These are phyloP conservation scores for Theileria sp. DNA, from an alignment of 169 alveolate species.

Conservation along the genomic window DNA sequence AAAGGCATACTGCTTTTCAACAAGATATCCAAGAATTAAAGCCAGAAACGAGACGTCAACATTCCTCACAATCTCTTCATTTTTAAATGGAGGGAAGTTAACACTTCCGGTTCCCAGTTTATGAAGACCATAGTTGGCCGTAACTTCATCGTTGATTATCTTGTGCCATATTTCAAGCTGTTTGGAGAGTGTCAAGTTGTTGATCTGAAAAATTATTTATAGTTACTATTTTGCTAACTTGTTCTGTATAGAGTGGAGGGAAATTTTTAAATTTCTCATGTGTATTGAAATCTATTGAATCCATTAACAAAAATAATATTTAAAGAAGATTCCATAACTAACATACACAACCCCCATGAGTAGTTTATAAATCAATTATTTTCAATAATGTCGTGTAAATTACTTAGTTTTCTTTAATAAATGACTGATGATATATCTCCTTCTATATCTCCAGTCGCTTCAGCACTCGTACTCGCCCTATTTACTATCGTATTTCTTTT, in stretches of 20 bases:
- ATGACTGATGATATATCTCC: slow-evolving; percentile 1
- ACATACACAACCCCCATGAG: slow-evolving; percentile 16
- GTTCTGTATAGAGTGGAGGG: slow-evolving; percentile 69
- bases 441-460: slow-evolving; percentile 24
- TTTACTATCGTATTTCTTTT: slow-evolving; percentile 15
- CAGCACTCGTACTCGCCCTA: slow-evolving; percentile 22
- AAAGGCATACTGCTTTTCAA: slow-evolving; percentile 48
- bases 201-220: slow-evolving; percentile 45
- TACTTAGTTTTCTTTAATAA: not conserved
- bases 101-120: slow-evolving; percentile 14
- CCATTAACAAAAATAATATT: not conserved
- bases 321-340: not conserved
- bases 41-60: slow-evolving; percentile 39
- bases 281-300: slow-evolving; percentile 8
- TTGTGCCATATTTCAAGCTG: slow-evolving; percentile 62
- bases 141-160: slow-evolving; percentile 10
- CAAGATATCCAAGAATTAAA: slow-evolving; percentile 48
- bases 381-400: not conserved
- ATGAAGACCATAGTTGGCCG: not conserved
- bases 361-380: not conserved
- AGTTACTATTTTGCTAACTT: slow-evolving; percentile 25
- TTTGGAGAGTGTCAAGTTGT: slow-evolving; percentile 48
- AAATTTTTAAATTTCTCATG: slow-evolving; percentile 28
- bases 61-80: slow-evolving; percentile 28
- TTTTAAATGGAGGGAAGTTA: slow-evolving; percentile 40